Conservation (phyloP, 1,284 basidiomycete genomes). For the Leccinum solheimii region DNA sequence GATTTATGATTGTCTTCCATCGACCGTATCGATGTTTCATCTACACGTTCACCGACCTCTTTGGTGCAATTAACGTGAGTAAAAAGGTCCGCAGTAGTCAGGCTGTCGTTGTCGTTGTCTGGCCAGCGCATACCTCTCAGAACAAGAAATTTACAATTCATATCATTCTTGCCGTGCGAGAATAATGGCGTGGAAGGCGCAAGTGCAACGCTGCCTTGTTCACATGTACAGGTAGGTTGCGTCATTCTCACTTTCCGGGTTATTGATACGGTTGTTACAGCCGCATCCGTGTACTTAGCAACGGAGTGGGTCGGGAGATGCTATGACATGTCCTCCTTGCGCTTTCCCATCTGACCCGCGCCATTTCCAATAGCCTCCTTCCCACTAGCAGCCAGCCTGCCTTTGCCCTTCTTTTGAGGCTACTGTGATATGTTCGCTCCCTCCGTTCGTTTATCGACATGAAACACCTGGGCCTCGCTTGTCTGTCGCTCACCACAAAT, state of each 20-base stretch:
- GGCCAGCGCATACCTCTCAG: not conserved
- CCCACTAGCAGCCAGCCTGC: conserved; percentile 25
- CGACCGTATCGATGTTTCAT: conserved; percentile 6
- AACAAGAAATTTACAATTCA: not conserved
- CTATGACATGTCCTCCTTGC: conserved; percentile 12
- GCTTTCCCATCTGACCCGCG: conserved; percentile 25
- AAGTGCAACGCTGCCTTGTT: not conserved
- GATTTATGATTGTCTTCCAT: not conserved
- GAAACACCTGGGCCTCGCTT: conserved; percentile 47
- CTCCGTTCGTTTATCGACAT: conserved; percentile 16
- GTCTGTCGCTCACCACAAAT: conserved; percentile 67
- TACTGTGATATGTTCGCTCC: conserved; percentile 27
- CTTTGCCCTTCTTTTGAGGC: conserved; percentile 19
- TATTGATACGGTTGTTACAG: conserved; percentile 21
- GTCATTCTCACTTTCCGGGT: conserved; percentile 1
- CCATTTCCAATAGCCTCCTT: conserved; percentile 10
- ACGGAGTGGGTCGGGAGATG: conserved; percentile 9
- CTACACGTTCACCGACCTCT: not conserved
- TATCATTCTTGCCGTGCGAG: not conserved
- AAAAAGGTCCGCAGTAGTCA: not conserved
- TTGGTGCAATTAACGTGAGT: not conserved
- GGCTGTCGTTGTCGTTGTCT: not conserved
- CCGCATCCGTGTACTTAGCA: conserved; percentile 21
- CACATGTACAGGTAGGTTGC: not conserved
- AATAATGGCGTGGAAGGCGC: not conserved